Percentiles rank a stretch among this genome's conserved stretches.
Conservation (phyloP, 208 protist species). For the Sergeia podlipaevii region DNA sequence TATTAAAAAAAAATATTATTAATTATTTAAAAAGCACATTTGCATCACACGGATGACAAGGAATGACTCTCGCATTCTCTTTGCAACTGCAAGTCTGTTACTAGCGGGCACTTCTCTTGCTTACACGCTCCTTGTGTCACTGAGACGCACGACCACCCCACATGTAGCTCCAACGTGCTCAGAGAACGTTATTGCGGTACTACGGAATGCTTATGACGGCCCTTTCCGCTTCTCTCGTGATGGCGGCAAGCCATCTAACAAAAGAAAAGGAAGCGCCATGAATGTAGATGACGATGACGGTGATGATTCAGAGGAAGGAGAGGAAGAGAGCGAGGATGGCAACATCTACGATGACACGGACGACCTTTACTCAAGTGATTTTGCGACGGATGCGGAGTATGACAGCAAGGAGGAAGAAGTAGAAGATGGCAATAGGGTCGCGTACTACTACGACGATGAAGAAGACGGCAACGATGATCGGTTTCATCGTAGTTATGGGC, state of each 20-base stretch:
- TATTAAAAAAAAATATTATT: too few relatives aligned
- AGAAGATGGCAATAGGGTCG: too few relatives aligned
- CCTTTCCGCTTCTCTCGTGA: slow-evolving; percentile 34
- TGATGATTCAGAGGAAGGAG: not conserved
- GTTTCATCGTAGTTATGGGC: too few relatives aligned
- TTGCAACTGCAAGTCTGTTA: not conserved
- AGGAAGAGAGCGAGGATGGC: not conserved
- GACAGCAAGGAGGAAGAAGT: too few relatives aligned
- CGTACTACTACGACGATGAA: too few relatives aligned
- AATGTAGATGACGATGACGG: not conserved
- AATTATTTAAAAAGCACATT: too few relatives aligned
- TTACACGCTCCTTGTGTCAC: not conserved
- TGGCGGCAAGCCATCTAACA: slow-evolving; percentile 10
- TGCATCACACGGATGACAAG: too few relatives aligned
- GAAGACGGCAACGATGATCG: too few relatives aligned
- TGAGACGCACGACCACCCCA: not conserved
- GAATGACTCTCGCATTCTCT: too few relatives aligned
- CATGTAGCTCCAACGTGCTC: not conserved
- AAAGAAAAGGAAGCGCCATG: too few relatives aligned
- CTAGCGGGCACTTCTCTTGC: not conserved
- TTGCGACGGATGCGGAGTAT: too few relatives aligned
- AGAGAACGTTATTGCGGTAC: slow-evolving; percentile 29
- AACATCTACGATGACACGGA: not conserved
- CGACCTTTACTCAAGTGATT: too few relatives aligned
- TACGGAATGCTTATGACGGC: slow-evolving; percentile 35